A percentile compares a stretch with the other conserved stretches of the same genome.
These are phyloP conservation scores for Fusarium equiseti DNA, from an alignment of 2,329 filamentous ascomycete species.

Conservation along the genomic window DNA sequence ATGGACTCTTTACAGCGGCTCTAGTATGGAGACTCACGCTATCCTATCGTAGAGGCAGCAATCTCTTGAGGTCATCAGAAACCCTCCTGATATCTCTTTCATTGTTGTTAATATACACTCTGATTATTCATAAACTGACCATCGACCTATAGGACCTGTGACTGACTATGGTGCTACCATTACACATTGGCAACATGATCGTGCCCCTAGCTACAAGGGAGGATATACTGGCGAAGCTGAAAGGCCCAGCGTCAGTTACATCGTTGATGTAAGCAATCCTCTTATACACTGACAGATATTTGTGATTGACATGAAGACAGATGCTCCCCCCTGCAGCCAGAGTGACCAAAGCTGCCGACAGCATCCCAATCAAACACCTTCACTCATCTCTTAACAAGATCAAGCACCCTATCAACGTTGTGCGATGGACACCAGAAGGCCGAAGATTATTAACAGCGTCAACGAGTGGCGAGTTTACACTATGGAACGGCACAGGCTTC, in stretches of 20 bases:
- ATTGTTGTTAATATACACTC: slow-evolving; percentile 19
- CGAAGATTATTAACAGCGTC: slow-evolving; percentile 91
- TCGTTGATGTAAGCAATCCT: slow-evolving; percentile 77
- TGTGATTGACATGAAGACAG: slow-evolving; percentile 58
- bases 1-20: background rate
- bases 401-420: slow-evolving; percentile 96
- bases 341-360: slow-evolving; percentile 80
- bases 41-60: background rate
- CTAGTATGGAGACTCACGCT: background rate
- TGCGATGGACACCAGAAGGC: slow-evolving; percentile 97
- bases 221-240: slow-evolving; percentile 80
- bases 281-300: background rate
- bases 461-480: slow-evolving; percentile 95
- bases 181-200: slow-evolving; percentile 90
- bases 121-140: slow-evolving; percentile 37
- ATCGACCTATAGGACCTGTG: slow-evolving; percentile 74
- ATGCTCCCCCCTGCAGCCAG: slow-evolving; percentile 88
- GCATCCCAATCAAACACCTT: slow-evolving; percentile 92
- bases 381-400: slow-evolving; percentile 99
- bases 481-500: slow-evolving; percentile 99
- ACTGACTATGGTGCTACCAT: slow-evolving; percentile 94
- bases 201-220: slow-evolving; percentile 76
- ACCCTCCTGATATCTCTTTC: background rate
- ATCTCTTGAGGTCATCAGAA: background rate
- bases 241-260: slow-evolving; percentile 88